These are phyloP conservation scores for Zychaea mexicana DNA, from an alignment of 371 early-diverging fungal species.

Conservation along the genomic window DNA sequence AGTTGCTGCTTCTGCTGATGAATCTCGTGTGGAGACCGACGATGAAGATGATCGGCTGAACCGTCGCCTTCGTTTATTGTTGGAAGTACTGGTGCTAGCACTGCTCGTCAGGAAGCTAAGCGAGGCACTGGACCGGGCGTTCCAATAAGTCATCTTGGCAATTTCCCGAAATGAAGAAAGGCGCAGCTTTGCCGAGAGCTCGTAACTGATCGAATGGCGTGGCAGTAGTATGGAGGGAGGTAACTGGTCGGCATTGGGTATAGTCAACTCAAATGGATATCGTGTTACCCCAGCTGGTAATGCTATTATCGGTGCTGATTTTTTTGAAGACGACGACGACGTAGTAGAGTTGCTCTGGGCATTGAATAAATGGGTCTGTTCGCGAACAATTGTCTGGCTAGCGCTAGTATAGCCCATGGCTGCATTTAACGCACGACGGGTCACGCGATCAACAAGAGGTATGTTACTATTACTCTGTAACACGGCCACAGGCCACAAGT, in stretches of 20 bases:
- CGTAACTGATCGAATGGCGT: slow-evolving; percentile 29
- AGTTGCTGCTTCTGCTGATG: neutral
- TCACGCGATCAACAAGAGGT: slow-evolving; percentile 14
- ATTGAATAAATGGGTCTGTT: slow-evolving; percentile 7
- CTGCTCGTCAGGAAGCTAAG: neutral
- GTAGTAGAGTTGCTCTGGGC: neutral
- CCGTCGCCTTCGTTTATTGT: neutral
- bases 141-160: slow-evolving; percentile 29
- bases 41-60: neutral
- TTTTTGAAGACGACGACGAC: too few relatives aligned
- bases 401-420: slow-evolving; percentile 12
- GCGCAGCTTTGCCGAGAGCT: slow-evolving; percentile 25
- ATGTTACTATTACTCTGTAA: neutral
- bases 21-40: neutral
- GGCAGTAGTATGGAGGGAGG: slow-evolving; percentile 30
- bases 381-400: slow-evolving; percentile 12
- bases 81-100: neutral
- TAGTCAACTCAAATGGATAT: slow-evolving; percentile 28
- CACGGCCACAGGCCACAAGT: slow-evolving; percentile 6
- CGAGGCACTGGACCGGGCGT: slow-evolving; percentile 3
- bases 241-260: slow-evolving; percentile 19
- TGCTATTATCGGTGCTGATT: neutral
- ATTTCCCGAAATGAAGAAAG: slow-evolving; percentile 26
- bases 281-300: slow-evolving; percentile 19
- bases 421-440: slow-evolving; percentile 7